Base-by-base conservation (phyloP, 1,284 basidiomycete species). In the Rugiboletus extremiorientalis region DNA sequence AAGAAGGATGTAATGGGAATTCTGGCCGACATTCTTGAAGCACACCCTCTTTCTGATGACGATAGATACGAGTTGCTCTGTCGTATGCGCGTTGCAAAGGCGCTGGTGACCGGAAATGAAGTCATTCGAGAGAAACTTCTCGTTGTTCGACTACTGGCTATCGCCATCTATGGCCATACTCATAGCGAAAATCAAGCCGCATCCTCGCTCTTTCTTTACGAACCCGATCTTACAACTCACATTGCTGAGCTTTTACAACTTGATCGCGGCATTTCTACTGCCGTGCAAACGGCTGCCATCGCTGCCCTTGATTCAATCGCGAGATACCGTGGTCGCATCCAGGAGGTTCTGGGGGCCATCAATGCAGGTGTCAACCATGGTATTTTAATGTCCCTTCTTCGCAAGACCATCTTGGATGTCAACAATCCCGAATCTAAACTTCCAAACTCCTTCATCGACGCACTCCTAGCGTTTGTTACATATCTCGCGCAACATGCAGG, bases 351-450 rank as follows among this genome's bases (percentile, higher is more conserved):
- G 43, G 89, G 89, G 18, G 88, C 96, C 2, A 84, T 98, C 49
- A 97, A 97, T 68, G 96, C 94, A 22, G 94, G 94, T 50, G 94
- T 98, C 59, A 98, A 94, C 67, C 97, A 99, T 70, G 97, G 97
- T 18, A 90, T 94, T 47, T 75, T 98, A 34, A 93, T 98, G 89
- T 87, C 89, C 25, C 78, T 95, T 45, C 79, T 98, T 59, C 85
- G 93, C 55, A 89, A 87, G 74, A 88, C 91, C 27, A 84, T 92
- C 16, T 71, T 81, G 25, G 90, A 93, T 60, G 84, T 93, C 28
- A 79, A 81, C 30, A 81, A 82, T 58, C 77, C 83, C 1, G 81
- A 86, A 40, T 88, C 85, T 27, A 82, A 76, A 34, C 73, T 91
- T n/a, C 86, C 90, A 6, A 85, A 90, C 61, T 85, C 93, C 3